phyloP scores from a whole-genome alignment of 208 protist species.

The Trypanosoma melophagium region DNA sequence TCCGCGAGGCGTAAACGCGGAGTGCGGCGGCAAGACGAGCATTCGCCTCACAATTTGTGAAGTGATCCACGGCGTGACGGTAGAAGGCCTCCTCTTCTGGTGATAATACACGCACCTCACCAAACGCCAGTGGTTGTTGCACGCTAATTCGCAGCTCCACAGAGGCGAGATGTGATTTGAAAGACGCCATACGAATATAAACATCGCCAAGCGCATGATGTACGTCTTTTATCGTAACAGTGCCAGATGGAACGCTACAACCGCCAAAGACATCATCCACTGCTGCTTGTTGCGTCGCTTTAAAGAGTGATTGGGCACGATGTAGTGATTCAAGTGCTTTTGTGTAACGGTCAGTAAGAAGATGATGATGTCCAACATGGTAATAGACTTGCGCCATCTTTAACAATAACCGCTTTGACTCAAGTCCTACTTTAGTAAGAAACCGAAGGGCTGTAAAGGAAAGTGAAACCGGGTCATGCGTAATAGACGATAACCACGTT shows the following conservation, averaged over 20 bases:
- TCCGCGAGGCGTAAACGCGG: constrained; percentile 41
- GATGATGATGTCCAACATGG: constrained; percentile 61
- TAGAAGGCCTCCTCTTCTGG: constrained; percentile 55
- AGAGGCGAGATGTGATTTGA: constrained; percentile 32
- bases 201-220: constrained; percentile 53
- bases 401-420: constrained; percentile 42
- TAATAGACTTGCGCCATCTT: constrained; percentile 79
- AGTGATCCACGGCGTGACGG: constrained; percentile 49
- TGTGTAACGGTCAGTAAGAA: constrained; percentile 64
- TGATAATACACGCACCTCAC: constrained; percentile 34
- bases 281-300: constrained; percentile 37
- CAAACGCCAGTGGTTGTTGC: constrained; percentile 52
- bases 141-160: constrained; percentile 22
- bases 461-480: constrained; percentile 51
- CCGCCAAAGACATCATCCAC: constrained; percentile 46
- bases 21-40: constrained; percentile 39
- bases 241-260: constrained; percentile 35
- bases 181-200: constrained; percentile 53
- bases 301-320: constrained; percentile 58
- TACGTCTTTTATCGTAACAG: constrained; percentile 45
- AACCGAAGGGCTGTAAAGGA: constrained; percentile 80
- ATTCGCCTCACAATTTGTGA: constrained; percentile 44
- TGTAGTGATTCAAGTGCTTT: constrained; percentile 81
- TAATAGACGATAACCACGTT: constrained; percentile 55
- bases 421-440: constrained; percentile 45